Base-by-base conservation (phyloP, 2,329 filamentous ascomycete species). In the Alternaria panax region DNA sequence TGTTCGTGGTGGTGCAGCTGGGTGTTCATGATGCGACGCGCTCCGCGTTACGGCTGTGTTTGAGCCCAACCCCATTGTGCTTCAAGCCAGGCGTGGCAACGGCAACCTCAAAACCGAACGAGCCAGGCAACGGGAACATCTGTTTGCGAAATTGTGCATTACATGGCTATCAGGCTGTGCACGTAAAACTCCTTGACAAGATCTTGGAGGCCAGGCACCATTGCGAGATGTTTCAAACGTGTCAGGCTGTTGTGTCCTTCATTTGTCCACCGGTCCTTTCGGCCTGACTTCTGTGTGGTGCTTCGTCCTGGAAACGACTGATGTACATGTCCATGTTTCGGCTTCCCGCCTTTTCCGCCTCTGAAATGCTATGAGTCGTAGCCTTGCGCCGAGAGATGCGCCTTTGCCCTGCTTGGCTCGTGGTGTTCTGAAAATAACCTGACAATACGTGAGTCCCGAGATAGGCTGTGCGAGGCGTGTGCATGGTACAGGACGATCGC, bases 1-100 rank as follows among this genome's bases (percentile, higher is more conserved):
- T 36, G 66, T 65, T 68, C 28, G 45, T 52, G 40, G 41, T 53
- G 61, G 64, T 47, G 54, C 46, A 41, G 28, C 56, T 30, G 20
- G 63, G 66, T 67, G 67, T 70, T 62, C 66, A 67, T 40, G 53
- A 59, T 61, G 58, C 70, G 74, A 76, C 65, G 71, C 75, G 67
- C 62, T 67, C 59, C 70, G 61, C 72, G 75, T 78, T 75, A 71
- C 72, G 72, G 54, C 28, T 58, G 66, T 59, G 75, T 78, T 76
- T 75, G 71, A 77, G 74, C 53, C 32, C n/a, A 36, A 25, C 24
- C 45, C 18, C 53, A 34, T 28, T 16, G 22, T 72, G 66, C 71
- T 56, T 69, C 72, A 74, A 60, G 63, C 58, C 28, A 34, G 20
- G 34, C 32, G 32, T 51, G 52, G 47, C 53, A 51, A 51, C 59